Conservation (phyloP, 208 protist species). For the Trichomonas tenax region DNA sequence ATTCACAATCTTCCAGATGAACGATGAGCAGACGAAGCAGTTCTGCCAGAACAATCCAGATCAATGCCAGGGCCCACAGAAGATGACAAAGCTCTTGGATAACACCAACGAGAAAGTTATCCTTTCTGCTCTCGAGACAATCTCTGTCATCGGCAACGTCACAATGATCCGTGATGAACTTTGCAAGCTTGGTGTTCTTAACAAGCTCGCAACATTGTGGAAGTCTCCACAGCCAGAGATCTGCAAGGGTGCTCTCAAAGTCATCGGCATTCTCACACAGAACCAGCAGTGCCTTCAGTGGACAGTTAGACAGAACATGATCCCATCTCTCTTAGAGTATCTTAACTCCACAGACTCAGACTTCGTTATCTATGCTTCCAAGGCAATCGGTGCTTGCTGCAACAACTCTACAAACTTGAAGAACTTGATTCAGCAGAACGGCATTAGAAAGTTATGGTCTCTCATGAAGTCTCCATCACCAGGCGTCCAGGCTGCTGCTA, state of each 20-base stretch:
- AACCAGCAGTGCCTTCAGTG: not conserved
- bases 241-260: not conserved
- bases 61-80: not conserved
- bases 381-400: not conserved
- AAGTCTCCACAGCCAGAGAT: not conserved
- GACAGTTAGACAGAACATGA: not conserved
- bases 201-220: not conserved
- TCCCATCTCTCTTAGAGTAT: not conserved
- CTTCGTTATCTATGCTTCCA: not conserved
- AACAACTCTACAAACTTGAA: not conserved
- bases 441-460: not conserved
- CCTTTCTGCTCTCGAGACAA: not conserved
- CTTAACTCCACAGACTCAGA: not conserved
- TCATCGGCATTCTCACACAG: not conserved
- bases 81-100: not conserved
- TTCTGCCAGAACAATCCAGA: not conserved
- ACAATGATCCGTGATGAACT: not conserved
- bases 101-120: not conserved
- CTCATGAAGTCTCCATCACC: not conserved
- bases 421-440: not conserved
- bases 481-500: slow-evolving; percentile 5
- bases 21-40: not conserved
- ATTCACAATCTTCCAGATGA: not conserved
- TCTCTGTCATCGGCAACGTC: not conserved
- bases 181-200: not conserved